Evolutionary conservation across 2,329 filamentous ascomycete species (phyloP).

Genomic region (Trichoderma polysporum): DNA sequence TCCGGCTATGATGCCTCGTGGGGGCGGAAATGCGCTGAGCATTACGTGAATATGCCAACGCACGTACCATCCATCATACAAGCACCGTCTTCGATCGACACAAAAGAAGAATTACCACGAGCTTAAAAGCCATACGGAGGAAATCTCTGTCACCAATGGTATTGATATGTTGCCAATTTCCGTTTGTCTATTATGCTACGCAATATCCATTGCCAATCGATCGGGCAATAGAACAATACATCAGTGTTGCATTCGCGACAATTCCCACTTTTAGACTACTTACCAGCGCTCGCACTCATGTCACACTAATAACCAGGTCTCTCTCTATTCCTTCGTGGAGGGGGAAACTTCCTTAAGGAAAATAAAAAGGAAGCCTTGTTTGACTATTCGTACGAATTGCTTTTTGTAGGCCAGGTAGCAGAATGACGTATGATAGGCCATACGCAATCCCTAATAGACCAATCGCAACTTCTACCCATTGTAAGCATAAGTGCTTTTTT

Average conservation of each 20-base stretch:
- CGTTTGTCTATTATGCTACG: neutral
- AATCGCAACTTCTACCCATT: neutral
- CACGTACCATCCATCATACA: neutral
- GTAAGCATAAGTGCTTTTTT: neutral
- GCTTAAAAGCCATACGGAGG: too few species aligned
- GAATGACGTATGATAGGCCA: neutral
- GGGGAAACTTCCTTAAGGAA: neutral
- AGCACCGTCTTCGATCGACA: neutral
- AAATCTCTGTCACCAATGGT: too few species aligned
- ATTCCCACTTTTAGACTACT: neutral
- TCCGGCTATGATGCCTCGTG: neutral
- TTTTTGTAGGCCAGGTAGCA: neutral
- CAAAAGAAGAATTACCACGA: too few species aligned
- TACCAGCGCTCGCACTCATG: neutral
- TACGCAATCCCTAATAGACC: neutral
- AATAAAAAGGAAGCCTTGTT: neutral
- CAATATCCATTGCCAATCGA: neutral
- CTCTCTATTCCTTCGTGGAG: neutral
- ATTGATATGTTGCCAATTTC: too few species aligned
- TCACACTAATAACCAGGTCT: neutral
- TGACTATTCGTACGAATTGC: neutral
- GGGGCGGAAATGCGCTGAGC: neutral
- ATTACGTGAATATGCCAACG: too few species aligned
- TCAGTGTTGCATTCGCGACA: neutral
- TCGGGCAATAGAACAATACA: neutral